Percentiles rank a stretch among this genome's conserved stretches.
Evolutionary conservation across 805 yeast genomes (phyloP).

Genomic region (Candida namnaoensis): DNA sequence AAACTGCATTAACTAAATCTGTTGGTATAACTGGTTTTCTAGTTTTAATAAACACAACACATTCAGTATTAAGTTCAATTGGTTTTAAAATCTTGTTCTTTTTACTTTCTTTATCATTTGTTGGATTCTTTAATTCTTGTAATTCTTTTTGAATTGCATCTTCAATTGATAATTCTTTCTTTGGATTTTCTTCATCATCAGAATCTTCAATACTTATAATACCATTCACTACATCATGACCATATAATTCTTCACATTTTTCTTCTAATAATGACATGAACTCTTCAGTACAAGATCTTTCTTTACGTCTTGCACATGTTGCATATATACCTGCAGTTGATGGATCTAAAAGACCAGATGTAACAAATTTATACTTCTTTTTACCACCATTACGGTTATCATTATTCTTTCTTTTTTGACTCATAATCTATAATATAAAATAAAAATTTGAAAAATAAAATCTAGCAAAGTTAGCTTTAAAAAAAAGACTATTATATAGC

Average conservation of each 20-base stretch:
- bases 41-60: constrained; percentile 78
- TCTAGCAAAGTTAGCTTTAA: too few relatives aligned
- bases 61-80: constrained; percentile 66
- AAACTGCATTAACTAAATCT: constrained; percentile 51
- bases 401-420: constrained; percentile 10
- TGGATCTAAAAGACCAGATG: constrained; percentile 61
- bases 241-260: constrained; percentile 36
- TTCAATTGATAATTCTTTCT: constrained; percentile 53
- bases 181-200: constrained; percentile 24
- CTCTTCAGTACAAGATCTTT: constrained; percentile 70
- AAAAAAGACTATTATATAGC: too few relatives aligned
- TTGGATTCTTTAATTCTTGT: constrained; percentile 34
- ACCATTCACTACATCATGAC: constrained; percentile 16
- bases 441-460: too few relatives aligned
- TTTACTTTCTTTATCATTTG: constrained; percentile 21
- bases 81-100: constrained; percentile 44
- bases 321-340: constrained; percentile 84
- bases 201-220: constrained; percentile 14
- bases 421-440: constrained; percentile 2
- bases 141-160: constrained; percentile 68
- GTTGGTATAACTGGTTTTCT: constrained; percentile 77
- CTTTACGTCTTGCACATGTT: constrained; percentile 79
- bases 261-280: constrained; percentile 51
- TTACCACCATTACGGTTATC: constrained; percentile 2
- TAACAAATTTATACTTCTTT: constrained; percentile 9